phyloP scores from a whole-genome alignment of 2,329 filamentous ascomycete genomes.

The Acephala macrosclerotiorum region DNA sequence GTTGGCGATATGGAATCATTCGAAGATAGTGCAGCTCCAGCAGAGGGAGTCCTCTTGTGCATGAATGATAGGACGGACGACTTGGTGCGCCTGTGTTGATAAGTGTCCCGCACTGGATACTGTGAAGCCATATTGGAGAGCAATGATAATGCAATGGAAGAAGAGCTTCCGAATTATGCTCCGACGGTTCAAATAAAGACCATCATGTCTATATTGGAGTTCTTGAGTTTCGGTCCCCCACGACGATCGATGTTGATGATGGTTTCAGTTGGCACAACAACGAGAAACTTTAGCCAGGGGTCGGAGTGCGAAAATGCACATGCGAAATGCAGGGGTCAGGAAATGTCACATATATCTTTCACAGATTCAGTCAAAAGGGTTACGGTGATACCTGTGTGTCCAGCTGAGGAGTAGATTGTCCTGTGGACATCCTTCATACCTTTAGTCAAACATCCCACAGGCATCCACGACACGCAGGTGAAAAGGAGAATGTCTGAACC shows the following conservation, averaged over 20 bases:
- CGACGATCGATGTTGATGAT: conserved; percentile 18
- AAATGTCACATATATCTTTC: not conserved
- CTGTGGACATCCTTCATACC: too few relatives aligned
- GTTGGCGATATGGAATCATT: conserved; percentile 32
- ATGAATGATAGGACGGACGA: conserved; percentile 45
- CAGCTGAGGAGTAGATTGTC: too few relatives aligned
- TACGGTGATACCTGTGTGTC: too few relatives aligned
- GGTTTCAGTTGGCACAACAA: conserved; percentile 17
- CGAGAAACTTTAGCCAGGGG: not conserved
- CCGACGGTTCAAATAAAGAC: conserved; percentile 26
- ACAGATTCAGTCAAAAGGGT: too few relatives aligned
- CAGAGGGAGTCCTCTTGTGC: conserved; percentile 43
- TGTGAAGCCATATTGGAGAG: conserved; percentile 41
- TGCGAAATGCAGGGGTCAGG: conserved; percentile 9
- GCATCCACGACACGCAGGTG: too few relatives aligned
- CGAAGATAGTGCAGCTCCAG: conserved; percentile 36
- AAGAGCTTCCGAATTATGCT: conserved; percentile 30
- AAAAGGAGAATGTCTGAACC: too few relatives aligned
- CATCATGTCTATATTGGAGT: conserved; percentile 30
- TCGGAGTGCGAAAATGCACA: conserved; percentile 1
- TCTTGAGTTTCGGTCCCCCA: not conserved
- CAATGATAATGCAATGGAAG: conserved; percentile 25
- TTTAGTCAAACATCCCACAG: too few relatives aligned
- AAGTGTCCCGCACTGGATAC: conserved; percentile 34
- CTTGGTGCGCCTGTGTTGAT: conserved; percentile 43